These are phyloP conservation scores for Mortierella sp. DNA, from an alignment of 371 early-diverging fungal genomes.

Conservation along the genomic window DNA sequence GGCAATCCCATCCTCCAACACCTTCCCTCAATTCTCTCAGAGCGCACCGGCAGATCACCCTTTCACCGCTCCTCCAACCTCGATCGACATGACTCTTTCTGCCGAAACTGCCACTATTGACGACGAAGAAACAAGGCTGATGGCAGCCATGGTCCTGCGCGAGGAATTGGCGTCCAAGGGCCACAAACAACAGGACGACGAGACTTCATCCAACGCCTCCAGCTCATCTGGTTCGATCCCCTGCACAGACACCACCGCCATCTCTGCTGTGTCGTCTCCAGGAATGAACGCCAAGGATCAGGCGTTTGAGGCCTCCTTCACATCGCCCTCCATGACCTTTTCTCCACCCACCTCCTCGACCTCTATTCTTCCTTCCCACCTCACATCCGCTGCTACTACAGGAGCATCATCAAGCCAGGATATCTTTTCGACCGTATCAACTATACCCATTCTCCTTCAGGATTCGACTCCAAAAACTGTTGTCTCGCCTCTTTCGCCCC, in stretches of 20 bases:
- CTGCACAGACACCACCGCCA: slow-evolving; percentile 38
- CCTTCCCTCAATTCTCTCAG: slow-evolving; percentile 8
- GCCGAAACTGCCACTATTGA: neutral
- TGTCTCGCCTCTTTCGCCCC: slow-evolving; percentile 19
- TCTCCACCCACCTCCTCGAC: slow-evolving; percentile 15
- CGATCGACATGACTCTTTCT: neutral
- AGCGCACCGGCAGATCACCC: slow-evolving; percentile 21
- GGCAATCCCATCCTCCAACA: neutral
- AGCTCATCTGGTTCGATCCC: slow-evolving; percentile 29
- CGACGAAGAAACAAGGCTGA: slow-evolving; percentile 32
- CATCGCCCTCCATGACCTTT: slow-evolving; percentile 35
- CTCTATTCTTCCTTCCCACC: slow-evolving; percentile 4
- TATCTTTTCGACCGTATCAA: slow-evolving; percentile 12
- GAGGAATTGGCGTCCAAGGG: slow-evolving; percentile 28
- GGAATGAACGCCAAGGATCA: slow-evolving; percentile 39
- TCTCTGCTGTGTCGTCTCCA: slow-evolving; percentile 39
- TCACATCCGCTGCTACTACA: slow-evolving; percentile 5
- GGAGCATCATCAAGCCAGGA: neutral
- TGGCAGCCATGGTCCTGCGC: slow-evolving; percentile 33
- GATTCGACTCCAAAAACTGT: neutral
- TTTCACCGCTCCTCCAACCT: neutral
- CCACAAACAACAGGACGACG: slow-evolving; percentile 26
- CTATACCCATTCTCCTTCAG: slow-evolving; percentile 34
- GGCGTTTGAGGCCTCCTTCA: slow-evolving; percentile 35
- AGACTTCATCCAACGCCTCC: slow-evolving; percentile 32